phyloP scores from a whole-genome alignment of 192 early-diverging fungal species.

The Geranomyces variabilis region DNA sequence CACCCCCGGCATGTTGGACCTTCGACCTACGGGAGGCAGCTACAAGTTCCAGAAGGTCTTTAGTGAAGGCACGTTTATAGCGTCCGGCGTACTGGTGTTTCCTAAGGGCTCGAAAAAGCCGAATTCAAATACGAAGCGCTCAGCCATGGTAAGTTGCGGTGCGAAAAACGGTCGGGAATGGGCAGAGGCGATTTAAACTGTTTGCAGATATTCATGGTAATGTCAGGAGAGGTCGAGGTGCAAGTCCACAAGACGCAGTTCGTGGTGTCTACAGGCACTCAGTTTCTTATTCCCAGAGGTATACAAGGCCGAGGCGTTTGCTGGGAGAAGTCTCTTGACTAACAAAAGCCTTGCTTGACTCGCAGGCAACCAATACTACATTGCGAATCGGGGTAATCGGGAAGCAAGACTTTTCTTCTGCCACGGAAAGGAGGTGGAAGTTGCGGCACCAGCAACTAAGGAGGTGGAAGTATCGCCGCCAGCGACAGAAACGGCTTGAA shows the following conservation, averaged over 20 bases:
- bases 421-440: constrained; percentile 34
- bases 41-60: constrained; percentile 61
- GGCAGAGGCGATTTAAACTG: background rate
- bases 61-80: constrained; percentile 55
- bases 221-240: constrained; percentile 47
- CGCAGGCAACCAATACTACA: constrained; percentile 47
- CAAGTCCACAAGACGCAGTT: constrained; percentile 52
- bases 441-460: background rate
- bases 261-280: constrained; percentile 37
- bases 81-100: constrained; percentile 54
- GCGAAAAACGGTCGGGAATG: too few species aligned
- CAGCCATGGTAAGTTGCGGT: constrained; percentile 48
- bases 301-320: background rate
- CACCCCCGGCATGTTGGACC: constrained; percentile 44
- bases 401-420: constrained; percentile 48
- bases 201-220: constrained; percentile 46
- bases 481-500: too few species aligned
- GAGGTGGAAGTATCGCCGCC: background rate
- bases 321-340: background rate
- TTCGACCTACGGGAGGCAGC: constrained; percentile 29
- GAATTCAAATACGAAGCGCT: constrained; percentile 47
- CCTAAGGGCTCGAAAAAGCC: constrained; percentile 57
- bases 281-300: constrained; percentile 63
- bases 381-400: constrained; percentile 32
- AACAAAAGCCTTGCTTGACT: background rate